phyloP scores from a whole-genome alignment of 768 basidiomycete species.

The Leucocoprinus leucothites region DNA sequence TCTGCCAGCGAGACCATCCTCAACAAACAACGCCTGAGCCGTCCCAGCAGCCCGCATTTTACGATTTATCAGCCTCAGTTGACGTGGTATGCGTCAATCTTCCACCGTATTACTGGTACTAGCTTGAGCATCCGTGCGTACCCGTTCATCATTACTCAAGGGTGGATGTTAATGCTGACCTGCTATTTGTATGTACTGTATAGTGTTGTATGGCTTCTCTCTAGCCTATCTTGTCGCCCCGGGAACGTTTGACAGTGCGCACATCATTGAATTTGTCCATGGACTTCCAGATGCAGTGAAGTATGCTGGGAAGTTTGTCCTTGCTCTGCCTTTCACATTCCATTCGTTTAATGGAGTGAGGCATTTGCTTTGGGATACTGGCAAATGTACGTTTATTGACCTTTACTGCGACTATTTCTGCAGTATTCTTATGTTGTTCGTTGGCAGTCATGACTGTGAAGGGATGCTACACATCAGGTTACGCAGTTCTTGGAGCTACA shows the following conservation, averaged over 20 bases:
- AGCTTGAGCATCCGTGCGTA: conserved; percentile 75
- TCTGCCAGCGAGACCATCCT: conserved; percentile 60
- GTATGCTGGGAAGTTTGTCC: conserved; percentile 67
- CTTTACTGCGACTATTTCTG: background rate
- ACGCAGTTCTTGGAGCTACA: conserved; percentile 79
- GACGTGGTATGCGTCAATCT: conserved; percentile 86
- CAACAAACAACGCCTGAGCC: conserved; percentile 81
- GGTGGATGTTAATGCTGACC: no score
- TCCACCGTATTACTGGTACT: conserved; percentile 81
- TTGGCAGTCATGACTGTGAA: conserved; percentile 73
- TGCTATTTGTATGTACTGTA: no score
- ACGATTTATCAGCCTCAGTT: conserved; percentile 96
- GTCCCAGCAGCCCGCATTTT: conserved; percentile 93
- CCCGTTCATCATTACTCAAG: background rate
- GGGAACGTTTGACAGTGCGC: conserved; percentile 71
- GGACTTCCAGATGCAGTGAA: conserved; percentile 77
- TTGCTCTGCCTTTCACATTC: conserved; percentile 88
- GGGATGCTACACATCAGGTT: conserved; percentile 77
- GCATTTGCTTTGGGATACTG: conserved; percentile 87
- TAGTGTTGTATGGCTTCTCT: conserved; percentile 89
- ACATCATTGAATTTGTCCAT: conserved; percentile 70
- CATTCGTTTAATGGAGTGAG: conserved; percentile 89
- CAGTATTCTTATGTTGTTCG: conserved; percentile 2
- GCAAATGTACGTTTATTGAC: conserved; percentile 65
- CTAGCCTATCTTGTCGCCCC: conserved; percentile 85